phyloP scores from a whole-genome alignment of 1,284 basidiomycete species.

The Tausonia pullulans region DNA sequence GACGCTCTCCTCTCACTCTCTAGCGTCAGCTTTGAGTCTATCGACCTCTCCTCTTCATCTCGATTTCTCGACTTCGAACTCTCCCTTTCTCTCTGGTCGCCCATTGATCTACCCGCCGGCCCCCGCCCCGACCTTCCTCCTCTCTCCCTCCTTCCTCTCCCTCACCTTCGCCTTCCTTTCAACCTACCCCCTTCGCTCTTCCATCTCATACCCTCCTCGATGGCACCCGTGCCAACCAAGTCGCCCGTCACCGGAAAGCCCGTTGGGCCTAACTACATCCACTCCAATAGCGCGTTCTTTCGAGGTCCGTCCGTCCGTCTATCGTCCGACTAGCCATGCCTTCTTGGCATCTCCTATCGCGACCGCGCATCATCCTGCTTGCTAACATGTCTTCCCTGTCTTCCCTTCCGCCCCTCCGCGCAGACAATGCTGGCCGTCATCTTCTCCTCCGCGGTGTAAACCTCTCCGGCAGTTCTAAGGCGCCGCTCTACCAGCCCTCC shows the following conservation, averaged over 20 bases:
- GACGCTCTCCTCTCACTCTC: too few species aligned
- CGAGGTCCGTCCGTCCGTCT: slow-evolving; percentile 3
- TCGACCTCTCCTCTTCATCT: too few species aligned
- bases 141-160: slow-evolving; percentile 24
- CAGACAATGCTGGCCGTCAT: slow-evolving; percentile 70
- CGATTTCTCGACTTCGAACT: too few species aligned
- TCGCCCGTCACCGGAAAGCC: slow-evolving; percentile 59
- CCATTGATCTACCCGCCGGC: too few species aligned
- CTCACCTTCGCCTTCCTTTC: slow-evolving; percentile 23
- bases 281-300: slow-evolving; percentile 13
- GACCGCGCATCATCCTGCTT: slow-evolving; percentile 3
- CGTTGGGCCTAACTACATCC: slow-evolving; percentile 41
- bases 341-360: background rate
- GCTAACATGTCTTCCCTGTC: slow-evolving; percentile 3
- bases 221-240: slow-evolving; percentile 33
- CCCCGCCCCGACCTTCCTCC: background rate
- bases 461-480: slow-evolving; percentile 77
- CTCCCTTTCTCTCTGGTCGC: too few species aligned
- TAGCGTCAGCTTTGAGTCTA: too few species aligned
- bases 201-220: slow-evolving; percentile 8
- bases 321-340: background rate
- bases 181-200: too few species aligned
- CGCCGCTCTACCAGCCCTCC: slow-evolving; percentile 59
- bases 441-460: slow-evolving; percentile 86
- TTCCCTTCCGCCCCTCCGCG: slow-evolving; percentile 41